Percentiles rank a stretch among this genome's conserved stretches.
These are phyloP conservation scores for Pyrenochaeta sp. DNA, from an alignment of 2,329 filamentous ascomycete species.

Conservation along the genomic window DNA sequence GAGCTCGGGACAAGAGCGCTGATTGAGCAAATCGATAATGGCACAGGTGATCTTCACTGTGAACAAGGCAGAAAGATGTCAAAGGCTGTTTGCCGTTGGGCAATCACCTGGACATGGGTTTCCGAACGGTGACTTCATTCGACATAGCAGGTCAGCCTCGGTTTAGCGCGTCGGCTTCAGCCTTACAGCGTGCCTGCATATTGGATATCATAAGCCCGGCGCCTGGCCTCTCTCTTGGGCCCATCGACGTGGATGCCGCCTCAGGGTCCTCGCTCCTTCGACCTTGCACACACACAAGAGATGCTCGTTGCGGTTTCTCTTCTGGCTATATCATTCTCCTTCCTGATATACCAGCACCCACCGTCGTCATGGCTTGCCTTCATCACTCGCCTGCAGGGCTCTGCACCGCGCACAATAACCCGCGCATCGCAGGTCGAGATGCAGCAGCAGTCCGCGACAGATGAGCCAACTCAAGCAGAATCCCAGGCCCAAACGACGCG, in stretches of 20 bases:
- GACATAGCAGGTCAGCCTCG: conserved; percentile 15
- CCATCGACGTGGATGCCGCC: conserved; percentile 6
- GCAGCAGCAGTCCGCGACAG: conserved; percentile 11
- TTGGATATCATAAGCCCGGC: conserved; percentile 3
- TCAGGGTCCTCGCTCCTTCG: conserved; percentile 18
- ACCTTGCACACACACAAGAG: conserved; percentile 27
- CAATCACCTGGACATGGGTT: conserved; percentile 1
- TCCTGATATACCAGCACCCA: conserved; percentile 46
- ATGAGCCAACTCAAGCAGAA: conserved; percentile 22
- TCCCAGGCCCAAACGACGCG: conserved; percentile 13
- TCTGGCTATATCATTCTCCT: conserved; percentile 45
- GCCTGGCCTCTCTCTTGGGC: conserved; percentile 7
- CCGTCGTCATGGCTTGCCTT: conserved; percentile 44
- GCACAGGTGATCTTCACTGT: not conserved
- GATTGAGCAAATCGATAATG: no score
- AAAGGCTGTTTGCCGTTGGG: no score
- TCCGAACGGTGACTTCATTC: conserved; percentile 15
- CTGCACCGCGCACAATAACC: conserved; percentile 17
- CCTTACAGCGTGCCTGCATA: conserved; percentile 15
- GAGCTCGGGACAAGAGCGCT: no score
- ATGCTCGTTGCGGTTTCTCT: conserved; percentile 50
- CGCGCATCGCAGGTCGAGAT: conserved; percentile 24
- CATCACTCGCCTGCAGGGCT: conserved; percentile 14
- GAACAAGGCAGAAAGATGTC: not conserved
- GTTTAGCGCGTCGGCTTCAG: conserved; percentile 20